phyloP scores from a whole-genome alignment of 2,329 filamentous ascomycete species.

The Penicillium thymicola region DNA sequence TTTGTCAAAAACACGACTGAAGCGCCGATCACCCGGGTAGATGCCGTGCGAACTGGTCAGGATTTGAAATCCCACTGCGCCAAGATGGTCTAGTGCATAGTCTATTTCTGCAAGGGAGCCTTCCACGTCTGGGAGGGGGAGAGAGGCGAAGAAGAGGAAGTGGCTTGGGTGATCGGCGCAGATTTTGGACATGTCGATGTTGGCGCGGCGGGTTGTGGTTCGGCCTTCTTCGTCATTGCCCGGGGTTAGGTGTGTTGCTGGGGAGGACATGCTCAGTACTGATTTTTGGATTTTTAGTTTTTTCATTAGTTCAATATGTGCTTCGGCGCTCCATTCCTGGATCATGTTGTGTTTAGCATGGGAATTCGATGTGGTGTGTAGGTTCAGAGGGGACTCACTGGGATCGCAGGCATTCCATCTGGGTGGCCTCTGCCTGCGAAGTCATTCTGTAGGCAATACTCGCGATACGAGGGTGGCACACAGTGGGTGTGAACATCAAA shows the following conservation, averaged over 20 bases:
- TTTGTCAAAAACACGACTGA: slow-evolving; percentile 49
- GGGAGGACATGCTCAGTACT: slow-evolving; percentile 54
- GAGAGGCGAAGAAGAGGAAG: slow-evolving; percentile 54
- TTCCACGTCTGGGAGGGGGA: slow-evolving; percentile 52
- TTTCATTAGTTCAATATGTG: slow-evolving; percentile 52
- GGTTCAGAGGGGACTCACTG: slow-evolving; percentile 5
- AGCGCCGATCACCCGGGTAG: slow-evolving; percentile 49
- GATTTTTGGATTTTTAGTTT: slow-evolving; percentile 49
- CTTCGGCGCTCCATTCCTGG: slow-evolving; percentile 45
- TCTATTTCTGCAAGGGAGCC: slow-evolving; percentile 50
- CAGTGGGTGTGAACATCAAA: slow-evolving; percentile 22
- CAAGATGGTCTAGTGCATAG: slow-evolving; percentile 39
- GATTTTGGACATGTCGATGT: slow-evolving; percentile 26
- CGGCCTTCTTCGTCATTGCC: slow-evolving; percentile 37
- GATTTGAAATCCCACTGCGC: slow-evolving; percentile 52
- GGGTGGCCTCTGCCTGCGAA: slow-evolving; percentile 21
- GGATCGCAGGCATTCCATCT: slow-evolving; percentile 22
- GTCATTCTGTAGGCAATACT: slow-evolving; percentile 21
- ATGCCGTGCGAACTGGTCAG: slow-evolving; percentile 53
- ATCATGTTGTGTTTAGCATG: neutral
- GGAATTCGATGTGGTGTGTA: neutral
- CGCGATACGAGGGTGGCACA: slow-evolving; percentile 17
- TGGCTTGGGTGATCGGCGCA: slow-evolving; percentile 28
- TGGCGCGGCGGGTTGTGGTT: slow-evolving; percentile 39
- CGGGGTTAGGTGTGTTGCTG: slow-evolving; percentile 49